These are phyloP conservation scores for Rhodotorula diobovata DNA, from an alignment of 768 basidiomycete species.

Conservation along the genomic window DNA sequence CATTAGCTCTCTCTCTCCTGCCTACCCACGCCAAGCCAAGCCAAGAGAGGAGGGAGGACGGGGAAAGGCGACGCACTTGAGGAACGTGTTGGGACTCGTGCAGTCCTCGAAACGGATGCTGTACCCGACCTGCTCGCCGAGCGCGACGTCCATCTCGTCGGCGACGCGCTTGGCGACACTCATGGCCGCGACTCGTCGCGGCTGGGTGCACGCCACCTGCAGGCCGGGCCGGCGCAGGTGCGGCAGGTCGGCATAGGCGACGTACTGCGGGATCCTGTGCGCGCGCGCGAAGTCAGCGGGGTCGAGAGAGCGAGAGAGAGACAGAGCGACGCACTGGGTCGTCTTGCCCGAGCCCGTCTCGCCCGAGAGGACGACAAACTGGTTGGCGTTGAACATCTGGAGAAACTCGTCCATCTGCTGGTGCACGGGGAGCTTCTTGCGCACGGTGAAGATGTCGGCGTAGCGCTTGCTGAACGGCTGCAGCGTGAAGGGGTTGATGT, in stretches of 20 bases:
- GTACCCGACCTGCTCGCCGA: conserved; percentile 94
- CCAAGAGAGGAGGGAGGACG: too few species aligned
- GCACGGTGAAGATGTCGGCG: conserved; percentile 73
- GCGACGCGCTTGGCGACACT: conserved; percentile 97
- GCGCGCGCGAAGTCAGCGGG: not conserved
- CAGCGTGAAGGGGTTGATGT: conserved; percentile 84
- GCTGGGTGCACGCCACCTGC: conserved; percentile 87
- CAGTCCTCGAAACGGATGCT: conserved; percentile 98
- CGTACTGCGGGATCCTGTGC: conserved; percentile 88
- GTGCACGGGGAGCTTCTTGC: conserved; percentile 87
- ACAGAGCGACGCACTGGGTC: conserved; percentile 64
- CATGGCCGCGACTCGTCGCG: conserved; percentile 93
- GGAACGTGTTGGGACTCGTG: conserved; percentile 85
- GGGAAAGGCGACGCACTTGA: conserved; percentile 55
- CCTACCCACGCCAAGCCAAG: too few species aligned
- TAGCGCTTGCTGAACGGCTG: conserved; percentile 70
- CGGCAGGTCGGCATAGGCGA: conserved; percentile 85
- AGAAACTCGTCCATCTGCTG: conserved; percentile 89
- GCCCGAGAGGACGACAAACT: conserved; percentile 82
- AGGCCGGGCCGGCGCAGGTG: conserved; percentile 76
- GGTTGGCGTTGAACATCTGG: conserved; percentile 62
- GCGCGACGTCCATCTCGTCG: conserved; percentile 95
- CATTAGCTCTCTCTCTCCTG: not conserved
- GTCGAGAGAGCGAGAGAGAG: not conserved
- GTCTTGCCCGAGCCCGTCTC: conserved; percentile 96